These are phyloP conservation scores for Xylariaceae sp. DNA, from an alignment of 2,329 filamentous ascomycete species.

Conservation along the genomic window DNA sequence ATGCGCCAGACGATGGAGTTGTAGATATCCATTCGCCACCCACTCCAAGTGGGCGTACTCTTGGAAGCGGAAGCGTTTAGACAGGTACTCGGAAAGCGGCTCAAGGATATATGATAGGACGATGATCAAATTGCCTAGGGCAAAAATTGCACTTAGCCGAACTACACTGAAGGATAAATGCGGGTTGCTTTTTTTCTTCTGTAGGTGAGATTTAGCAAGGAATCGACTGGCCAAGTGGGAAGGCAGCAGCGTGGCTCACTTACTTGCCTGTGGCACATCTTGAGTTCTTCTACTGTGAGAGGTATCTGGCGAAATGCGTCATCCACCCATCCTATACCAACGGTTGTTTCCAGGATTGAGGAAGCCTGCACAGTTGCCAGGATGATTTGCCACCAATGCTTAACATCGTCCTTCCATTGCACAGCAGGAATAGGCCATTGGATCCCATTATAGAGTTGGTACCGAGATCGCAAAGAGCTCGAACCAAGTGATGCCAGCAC, in stretches of 20 bases:
- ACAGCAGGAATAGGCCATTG: conserved; percentile 3
- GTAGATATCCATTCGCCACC: conserved; percentile 20
- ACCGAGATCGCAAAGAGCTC: background rate
- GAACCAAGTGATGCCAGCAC: background rate
- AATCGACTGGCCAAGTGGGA: background rate
- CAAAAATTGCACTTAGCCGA: conserved; percentile 22
- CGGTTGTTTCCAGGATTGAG: background rate
- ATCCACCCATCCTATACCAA: background rate
- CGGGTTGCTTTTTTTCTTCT: conserved; percentile 24
- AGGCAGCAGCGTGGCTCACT: background rate
- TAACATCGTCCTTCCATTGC: conserved; percentile 9
- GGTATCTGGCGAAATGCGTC: background rate
- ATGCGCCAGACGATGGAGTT: conserved; percentile 26
- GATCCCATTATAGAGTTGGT: background rate
- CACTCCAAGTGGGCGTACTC: conserved; percentile 24
- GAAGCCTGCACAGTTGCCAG: background rate
- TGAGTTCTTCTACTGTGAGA: background rate
- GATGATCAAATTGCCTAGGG: conserved; percentile 17
- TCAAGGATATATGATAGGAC: conserved; percentile 18
- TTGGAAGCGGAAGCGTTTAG: conserved; percentile 7
- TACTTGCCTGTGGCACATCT: background rate
- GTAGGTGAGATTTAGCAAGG: background rate
- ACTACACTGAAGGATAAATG: conserved; percentile 27
- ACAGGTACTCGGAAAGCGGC: conserved; percentile 10
- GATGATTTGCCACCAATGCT: conserved; percentile 1